A percentile compares a stretch with the other conserved stretches of the same genome.
These are phyloP conservation scores for Punica granatum DNA, from an alignment of 345 rosid genomes.

Conservation along the genomic window DNA sequence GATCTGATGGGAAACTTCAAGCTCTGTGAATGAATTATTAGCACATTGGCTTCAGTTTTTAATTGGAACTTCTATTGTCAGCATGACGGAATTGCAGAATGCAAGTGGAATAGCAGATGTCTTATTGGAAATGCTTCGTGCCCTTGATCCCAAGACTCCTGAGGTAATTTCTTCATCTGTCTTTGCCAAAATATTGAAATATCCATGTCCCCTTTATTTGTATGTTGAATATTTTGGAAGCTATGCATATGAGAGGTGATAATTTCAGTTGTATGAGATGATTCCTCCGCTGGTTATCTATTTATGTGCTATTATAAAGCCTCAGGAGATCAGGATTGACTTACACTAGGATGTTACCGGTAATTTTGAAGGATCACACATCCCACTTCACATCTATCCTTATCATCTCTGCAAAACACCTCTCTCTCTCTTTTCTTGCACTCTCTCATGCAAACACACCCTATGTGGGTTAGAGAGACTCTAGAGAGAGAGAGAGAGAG, in stretches of 20 bases:
- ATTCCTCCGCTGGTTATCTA: too few relatives aligned
- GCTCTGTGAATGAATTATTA: neutral
- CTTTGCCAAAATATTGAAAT: neutral
- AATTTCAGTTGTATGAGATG: too few relatives aligned
- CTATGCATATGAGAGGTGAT: neutral
- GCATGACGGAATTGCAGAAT: slow-evolving; percentile 66
- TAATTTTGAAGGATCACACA: too few relatives aligned
- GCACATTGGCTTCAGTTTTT: neutral
- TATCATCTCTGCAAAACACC: too few relatives aligned
- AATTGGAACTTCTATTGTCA: slow-evolving; percentile 19
- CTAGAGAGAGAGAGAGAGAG: too few relatives aligned
- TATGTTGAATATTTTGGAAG: neutral
- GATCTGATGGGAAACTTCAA: neutral
- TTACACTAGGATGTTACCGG: too few relatives aligned
- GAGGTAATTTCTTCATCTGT: slow-evolving; percentile 40
- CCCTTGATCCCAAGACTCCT: slow-evolving; percentile 68
- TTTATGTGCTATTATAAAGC: too few relatives aligned
- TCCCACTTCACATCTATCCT: too few relatives aligned
- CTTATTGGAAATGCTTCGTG: slow-evolving; percentile 78
- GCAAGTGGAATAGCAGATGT: slow-evolving; percentile 71
- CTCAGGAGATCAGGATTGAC: too few relatives aligned
- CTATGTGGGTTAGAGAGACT: too few relatives aligned
- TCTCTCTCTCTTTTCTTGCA: too few relatives aligned
- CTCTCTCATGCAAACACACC: too few relatives aligned
- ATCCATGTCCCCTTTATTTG: neutral